A percentile compares a stretch with the other conserved stretches of the same genome.
phyloP scores from a whole-genome alignment of 495 filamentous ascomycete species.

The Mytilinidion resinicola region DNA sequence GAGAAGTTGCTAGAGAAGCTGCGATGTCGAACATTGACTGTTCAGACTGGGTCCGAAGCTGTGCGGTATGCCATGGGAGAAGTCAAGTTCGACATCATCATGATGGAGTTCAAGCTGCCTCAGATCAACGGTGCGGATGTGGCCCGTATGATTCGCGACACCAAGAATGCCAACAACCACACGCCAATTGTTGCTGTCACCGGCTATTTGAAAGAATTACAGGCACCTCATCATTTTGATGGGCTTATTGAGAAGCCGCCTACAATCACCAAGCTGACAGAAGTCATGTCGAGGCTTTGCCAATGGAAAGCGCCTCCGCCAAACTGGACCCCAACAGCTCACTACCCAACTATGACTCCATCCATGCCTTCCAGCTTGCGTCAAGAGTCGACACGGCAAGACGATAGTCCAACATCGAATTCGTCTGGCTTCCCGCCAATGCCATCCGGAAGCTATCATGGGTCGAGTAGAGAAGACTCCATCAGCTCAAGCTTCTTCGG shows the following conservation, averaged over 20 bases:
- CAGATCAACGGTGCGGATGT: constrained; percentile 92
- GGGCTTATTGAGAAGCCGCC: constrained; percentile 92
- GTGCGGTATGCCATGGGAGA: constrained; percentile 88
- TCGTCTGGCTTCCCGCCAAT: constrained; percentile 68
- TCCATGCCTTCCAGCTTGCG: constrained; percentile 58
- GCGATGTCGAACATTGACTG: constrained; percentile 89
- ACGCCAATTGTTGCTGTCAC: constrained; percentile 97
- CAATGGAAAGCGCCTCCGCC: constrained; percentile 77
- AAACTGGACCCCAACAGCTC: constrained; percentile 38
- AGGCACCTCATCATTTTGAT: constrained; percentile 90
- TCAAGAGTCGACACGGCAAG: constrained; percentile 53
- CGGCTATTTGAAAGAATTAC: constrained; percentile 91
- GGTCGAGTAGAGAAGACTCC: constrained; percentile 76
- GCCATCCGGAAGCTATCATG: constrained; percentile 67
- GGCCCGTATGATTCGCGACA: constrained; percentile 93
- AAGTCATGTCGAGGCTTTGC: constrained; percentile 77
- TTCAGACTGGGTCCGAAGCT: constrained; percentile 80
- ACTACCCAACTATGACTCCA: constrained; percentile 49
- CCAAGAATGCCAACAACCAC: constrained; percentile 85
- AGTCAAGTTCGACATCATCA: constrained; percentile 90
- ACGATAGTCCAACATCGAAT: constrained; percentile 78
- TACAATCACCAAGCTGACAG: constrained; percentile 77
- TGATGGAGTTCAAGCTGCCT: constrained; percentile 93
- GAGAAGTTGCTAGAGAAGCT: constrained; percentile 93
- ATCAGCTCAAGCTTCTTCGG: constrained; percentile 80